Percentiles rank a stretch among this genome's conserved stretches.
phyloP scores from a whole-genome alignment of 1,139 yeast species.

The Blastobotrys malaysiensis region DNA sequence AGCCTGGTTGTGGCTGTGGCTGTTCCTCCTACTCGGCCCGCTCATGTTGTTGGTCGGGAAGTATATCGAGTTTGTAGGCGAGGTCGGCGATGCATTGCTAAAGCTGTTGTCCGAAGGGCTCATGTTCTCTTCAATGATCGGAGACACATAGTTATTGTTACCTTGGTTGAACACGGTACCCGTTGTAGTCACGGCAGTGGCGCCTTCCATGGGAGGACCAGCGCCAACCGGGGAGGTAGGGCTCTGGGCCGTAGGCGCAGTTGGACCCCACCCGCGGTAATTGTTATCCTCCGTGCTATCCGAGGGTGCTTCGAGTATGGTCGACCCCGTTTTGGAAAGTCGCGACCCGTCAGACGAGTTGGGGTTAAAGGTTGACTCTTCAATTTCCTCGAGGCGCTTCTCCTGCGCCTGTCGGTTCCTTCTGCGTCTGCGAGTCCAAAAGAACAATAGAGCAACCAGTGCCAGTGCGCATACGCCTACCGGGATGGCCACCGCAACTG shows the following conservation, averaged over 20 bases:
- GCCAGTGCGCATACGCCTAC: conserved; percentile 12
- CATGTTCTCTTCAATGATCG: neutral
- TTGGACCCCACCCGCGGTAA: conserved; percentile 13
- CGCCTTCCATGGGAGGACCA: neutral
- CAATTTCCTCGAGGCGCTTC: conserved; percentile 5
- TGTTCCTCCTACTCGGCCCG: neutral
- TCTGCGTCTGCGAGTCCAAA: conserved; percentile 10
- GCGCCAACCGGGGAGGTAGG: conserved; percentile 3
- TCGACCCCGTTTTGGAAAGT: conserved; percentile 3
- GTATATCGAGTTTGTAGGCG: neutral
- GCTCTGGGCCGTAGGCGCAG: conserved; percentile 2
- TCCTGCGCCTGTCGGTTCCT: conserved; percentile 1
- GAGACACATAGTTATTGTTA: neutral
- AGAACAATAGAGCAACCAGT: conserved; percentile 6
- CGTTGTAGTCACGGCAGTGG: neutral
- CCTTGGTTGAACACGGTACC: neutral
- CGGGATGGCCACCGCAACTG: conserved; percentile 17
- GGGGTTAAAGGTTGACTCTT: conserved; percentile 7
- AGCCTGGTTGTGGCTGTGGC: neutral
- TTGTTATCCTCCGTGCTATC: neutral
- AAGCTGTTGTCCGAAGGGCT: neutral
- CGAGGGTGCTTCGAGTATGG: neutral
- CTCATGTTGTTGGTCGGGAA: neutral
- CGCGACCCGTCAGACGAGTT: conserved; percentile 5
- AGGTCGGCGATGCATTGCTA: neutral